Evolutionary conservation across 1,139 yeast species (phyloP), one percentile per base, ranked within the genome.

Genomic region (Pichia sp.): DNA sequence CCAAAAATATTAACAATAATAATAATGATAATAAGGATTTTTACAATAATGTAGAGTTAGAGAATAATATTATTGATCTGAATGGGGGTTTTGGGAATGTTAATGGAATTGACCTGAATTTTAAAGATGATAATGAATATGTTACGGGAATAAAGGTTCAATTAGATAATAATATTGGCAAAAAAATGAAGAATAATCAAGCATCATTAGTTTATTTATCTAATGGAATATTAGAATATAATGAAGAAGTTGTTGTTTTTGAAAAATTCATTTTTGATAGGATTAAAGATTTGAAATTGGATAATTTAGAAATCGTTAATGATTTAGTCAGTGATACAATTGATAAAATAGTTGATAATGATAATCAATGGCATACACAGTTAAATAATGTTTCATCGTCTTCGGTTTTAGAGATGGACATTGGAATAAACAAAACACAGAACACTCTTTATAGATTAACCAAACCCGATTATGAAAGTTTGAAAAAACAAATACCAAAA

Each of bases 171-270:
- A n/a, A n/a, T n/a, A 32, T 25, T 22, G 35, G 39, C 31, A 22
- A 29, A 34, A 9, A 34, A 40, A 22, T 22, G 27, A 31, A 31
- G 25, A 7, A 40, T 40, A 16, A 39, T 31, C 12, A 31, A 36
- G 3, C 47, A 11, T 6, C 29, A 22, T 25, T 36, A 34, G 31
- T 33, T 27, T 45, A 48, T 39, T 37, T 53, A 5, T 34, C 50
- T n/a, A 50, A 50, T 41, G 55, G 58, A 1, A 38, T 57, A 8
- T 41, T 48, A 29, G 58, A 55, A 28, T 57, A 49, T 36, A 55
- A 56, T 44, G 43, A 46, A 25, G 54, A 51, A 16, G 45, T 51
- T 10, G 30, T 38, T 3, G 50, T 58, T 69, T 80, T 54, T 63
- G 69, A 34, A 49, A 56, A 41, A 49, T 68, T 45, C 49, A 48